phyloP scores from a whole-genome alignment of 768 basidiomycete genomes.

The Asterophora parasitica region DNA sequence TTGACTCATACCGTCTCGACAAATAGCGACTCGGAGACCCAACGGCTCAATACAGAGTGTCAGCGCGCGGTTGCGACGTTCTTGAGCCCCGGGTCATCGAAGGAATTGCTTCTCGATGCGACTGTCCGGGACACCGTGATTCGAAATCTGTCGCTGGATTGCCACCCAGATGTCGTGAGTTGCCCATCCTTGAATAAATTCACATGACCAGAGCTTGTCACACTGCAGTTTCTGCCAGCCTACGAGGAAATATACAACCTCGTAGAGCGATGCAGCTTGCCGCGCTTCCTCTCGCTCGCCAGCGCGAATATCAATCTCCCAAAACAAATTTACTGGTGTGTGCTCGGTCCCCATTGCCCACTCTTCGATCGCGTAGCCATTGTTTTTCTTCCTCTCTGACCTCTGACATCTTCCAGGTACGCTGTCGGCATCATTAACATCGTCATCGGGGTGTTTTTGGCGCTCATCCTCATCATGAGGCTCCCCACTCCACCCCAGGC shows the following conservation, averaged over 20 bases:
- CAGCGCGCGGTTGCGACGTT: constrained; percentile 28
- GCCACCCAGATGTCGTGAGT: constrained; percentile 33
- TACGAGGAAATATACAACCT: constrained; percentile 29
- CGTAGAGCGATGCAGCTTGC: constrained; percentile 26
- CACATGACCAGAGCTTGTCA: not conserved
- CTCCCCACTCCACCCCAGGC: constrained; percentile 20
- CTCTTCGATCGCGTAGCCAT: not conserved
- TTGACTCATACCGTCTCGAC: constrained; percentile 5
- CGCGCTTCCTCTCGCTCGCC: constrained; percentile 27
- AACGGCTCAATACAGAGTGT: constrained; percentile 23
- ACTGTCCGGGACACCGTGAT: constrained; percentile 24
- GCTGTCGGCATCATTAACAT: constrained; percentile 21
- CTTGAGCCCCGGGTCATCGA: constrained; percentile 23
- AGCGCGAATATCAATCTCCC: constrained; percentile 32
- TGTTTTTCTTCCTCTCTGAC: not conserved
- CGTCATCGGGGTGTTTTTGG: constrained; percentile 22
- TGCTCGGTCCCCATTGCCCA: constrained; percentile 7
- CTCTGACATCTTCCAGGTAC: constrained; percentile 21
- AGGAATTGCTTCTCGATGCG: constrained; percentile 25
- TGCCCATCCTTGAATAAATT: not conserved
- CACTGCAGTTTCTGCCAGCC: constrained; percentile 26
- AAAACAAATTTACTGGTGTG: constrained; percentile 33
- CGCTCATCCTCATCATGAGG: constrained; percentile 23
- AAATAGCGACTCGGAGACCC: not conserved
- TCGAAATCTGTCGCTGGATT: constrained; percentile 22